These are phyloP conservation scores for Lasiodiplodia gonubiensis DNA, from an alignment of 2,329 filamentous ascomycete genomes.

Conservation along the genomic window DNA sequence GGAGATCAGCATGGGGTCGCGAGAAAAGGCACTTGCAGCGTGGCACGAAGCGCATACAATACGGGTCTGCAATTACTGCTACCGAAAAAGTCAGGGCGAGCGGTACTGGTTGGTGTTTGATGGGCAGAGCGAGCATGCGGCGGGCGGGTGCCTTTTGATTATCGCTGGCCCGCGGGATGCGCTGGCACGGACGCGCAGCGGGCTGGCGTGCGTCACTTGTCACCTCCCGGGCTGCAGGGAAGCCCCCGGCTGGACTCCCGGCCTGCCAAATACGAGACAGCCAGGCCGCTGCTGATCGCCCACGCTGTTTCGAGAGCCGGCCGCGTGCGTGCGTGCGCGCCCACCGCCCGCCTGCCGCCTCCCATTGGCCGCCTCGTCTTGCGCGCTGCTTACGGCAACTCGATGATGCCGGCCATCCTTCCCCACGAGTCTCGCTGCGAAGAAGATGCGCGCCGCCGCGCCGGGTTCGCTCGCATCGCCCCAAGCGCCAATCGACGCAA, in stretches of 20 bases:
- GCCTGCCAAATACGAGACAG: slow-evolving; percentile 21
- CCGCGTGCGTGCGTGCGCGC: slow-evolving; percentile 10
- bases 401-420: slow-evolving; percentile 19
- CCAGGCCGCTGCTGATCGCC: slow-evolving; percentile 6
- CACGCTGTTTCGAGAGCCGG: slow-evolving; percentile 25
- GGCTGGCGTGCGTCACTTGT: slow-evolving; percentile 23
- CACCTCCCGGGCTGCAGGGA: slow-evolving; percentile 7
- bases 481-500: slow-evolving; percentile 15
- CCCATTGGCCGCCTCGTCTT: slow-evolving; percentile 17
- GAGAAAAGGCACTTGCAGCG: background rate
- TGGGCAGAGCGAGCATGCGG: background rate
- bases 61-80: slow-evolving; percentile 17
- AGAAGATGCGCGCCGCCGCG: slow-evolving; percentile 18
- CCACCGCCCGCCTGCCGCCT: background rate
- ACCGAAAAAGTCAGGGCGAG: slow-evolving; percentile 33
- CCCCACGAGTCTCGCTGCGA: slow-evolving; percentile 20
- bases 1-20: slow-evolving; percentile 26
- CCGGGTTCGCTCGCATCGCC: slow-evolving; percentile 21
- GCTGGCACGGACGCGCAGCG: slow-evolving; percentile 19
- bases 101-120: slow-evolving; percentile 34
- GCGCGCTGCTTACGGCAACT: slow-evolving; percentile 7
- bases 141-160: slow-evolving; percentile 22
- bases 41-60: slow-evolving; percentile 11
- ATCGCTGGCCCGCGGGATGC: slow-evolving; percentile 17
- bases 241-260: slow-evolving; percentile 1